Conservation (phyloP, 2,329 filamentous ascomycete genomes). For the Cadophora sp. region DNA sequence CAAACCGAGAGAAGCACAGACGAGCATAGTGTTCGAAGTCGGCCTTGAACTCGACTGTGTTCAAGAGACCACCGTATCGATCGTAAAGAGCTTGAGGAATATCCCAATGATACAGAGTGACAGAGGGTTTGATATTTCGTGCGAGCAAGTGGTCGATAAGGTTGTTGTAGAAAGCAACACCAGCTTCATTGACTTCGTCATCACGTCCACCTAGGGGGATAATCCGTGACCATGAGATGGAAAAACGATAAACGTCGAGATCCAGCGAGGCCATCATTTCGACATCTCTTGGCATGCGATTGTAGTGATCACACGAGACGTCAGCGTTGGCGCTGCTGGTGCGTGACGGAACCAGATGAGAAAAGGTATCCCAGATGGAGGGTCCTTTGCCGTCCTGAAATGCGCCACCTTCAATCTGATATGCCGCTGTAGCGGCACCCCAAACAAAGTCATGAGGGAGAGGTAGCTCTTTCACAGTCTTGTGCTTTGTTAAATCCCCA, state of each 20-base stretch:
- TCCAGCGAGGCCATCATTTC: conserved; percentile 48
- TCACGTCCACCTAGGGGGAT: conserved; percentile 53
- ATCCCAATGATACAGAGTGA: conserved; percentile 54
- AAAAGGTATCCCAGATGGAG: conserved; percentile 48
- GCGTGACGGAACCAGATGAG: conserved; percentile 41
- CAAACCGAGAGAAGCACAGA: conserved; percentile 48
- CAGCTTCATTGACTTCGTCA: conserved; percentile 53
- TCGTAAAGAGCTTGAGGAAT: conserved; percentile 46
- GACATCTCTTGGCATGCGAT: conserved; percentile 56
- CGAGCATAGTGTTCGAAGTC: conserved; percentile 51
- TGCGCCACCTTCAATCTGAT: conserved; percentile 53
- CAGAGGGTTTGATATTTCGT: conserved; percentile 51
- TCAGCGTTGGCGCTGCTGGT: conserved; percentile 50
- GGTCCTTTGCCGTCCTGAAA: conserved; percentile 49
- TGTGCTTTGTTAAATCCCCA: neutral
- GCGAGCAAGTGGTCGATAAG: conserved; percentile 52
- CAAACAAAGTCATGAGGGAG: conserved; percentile 49
- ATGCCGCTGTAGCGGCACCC: conserved; percentile 50
- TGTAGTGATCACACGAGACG: conserved; percentile 56
- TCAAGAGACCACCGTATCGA: conserved; percentile 49
- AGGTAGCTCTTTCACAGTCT: conserved; percentile 21
- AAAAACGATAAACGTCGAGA: conserved; percentile 51
- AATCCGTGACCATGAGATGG: conserved; percentile 55
- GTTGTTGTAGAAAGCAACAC: conserved; percentile 55
- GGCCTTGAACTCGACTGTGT: conserved; percentile 38